phyloP scores from a whole-genome alignment of 2,329 filamentous ascomycete species.

The Hypoxylon sp. region DNA sequence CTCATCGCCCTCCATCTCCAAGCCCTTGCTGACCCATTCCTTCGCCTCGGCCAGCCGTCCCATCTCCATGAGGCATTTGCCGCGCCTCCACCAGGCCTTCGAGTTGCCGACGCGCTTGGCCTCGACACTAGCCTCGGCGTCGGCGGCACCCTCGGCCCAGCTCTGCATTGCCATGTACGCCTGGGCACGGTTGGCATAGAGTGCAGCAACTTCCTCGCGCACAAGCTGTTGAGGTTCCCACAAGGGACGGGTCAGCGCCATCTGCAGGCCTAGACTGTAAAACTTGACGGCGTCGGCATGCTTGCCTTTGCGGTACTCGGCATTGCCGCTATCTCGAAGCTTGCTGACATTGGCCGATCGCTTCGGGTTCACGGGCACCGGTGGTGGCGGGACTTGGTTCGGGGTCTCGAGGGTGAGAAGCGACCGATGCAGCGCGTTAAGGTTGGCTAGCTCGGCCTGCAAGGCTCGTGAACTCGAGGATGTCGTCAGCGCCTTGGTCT shows the following conservation, averaged over 20 bases:
- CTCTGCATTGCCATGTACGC: constrained; percentile 85
- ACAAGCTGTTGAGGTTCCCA: constrained; percentile 92
- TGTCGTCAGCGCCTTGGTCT: constrained; percentile 80
- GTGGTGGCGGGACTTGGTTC: constrained; percentile 81
- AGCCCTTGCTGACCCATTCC: constrained; percentile 80
- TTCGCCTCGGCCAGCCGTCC: constrained; percentile 84
- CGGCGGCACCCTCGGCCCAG: constrained; percentile 89
- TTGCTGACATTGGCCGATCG: constrained; percentile 89
- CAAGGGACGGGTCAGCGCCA: constrained; percentile 84
- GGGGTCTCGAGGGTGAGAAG: constrained; percentile 77
- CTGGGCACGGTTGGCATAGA: constrained; percentile 92
- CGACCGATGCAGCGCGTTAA: constrained; percentile 84
- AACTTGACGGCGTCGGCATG: constrained; percentile 82
- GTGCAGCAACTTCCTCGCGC: constrained; percentile 83
- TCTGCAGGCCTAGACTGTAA: constrained; percentile 89
- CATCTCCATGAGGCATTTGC: constrained; percentile 92
- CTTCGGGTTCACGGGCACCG: constrained; percentile 93
- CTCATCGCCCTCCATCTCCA: constrained; percentile 87
- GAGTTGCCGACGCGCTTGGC: constrained; percentile 88
- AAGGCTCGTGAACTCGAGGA: constrained; percentile 63
- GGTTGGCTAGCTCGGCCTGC: constrained; percentile 75
- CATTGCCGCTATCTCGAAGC: constrained; percentile 89
- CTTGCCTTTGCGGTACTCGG: constrained; percentile 82
- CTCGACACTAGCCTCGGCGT: constrained; percentile 91
- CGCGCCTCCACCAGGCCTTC: constrained; percentile 94